A percentile compares a stretch with the other conserved stretches of the same genome.
Evolutionary conservation across 768 basidiomycete species (phyloP).

Genomic region (Dentipellis fragilis): DNA sequence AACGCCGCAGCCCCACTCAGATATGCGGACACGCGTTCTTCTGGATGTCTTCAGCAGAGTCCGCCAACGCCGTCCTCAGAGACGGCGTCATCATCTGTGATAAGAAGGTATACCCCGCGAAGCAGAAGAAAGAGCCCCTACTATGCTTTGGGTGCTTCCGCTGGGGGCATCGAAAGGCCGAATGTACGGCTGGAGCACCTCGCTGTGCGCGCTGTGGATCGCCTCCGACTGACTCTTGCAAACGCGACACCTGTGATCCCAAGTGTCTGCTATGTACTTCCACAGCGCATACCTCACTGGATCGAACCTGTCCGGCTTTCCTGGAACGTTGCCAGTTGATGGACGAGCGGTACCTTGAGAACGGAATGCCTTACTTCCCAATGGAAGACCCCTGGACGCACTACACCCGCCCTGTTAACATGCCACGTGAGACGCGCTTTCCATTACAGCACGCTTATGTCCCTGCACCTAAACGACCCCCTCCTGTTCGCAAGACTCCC

Average conservation of each 20-base stretch:
- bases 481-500: not conserved
- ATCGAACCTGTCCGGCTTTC: conserved; percentile 9
- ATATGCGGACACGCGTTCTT: not conserved
- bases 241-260: not conserved
- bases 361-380: conserved; percentile 13
- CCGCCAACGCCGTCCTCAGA: not conserved
- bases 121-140: not conserved
- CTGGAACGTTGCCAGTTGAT: not conserved
- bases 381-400: conserved; percentile 13
- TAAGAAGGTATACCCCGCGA: not conserved
- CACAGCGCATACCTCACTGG: conserved; percentile 1
- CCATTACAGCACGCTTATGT: too few species aligned
- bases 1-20: not conserved
- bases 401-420: not conserved
- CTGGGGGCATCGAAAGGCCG: conserved; percentile 5
- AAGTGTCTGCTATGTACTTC: not conserved
- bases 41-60: not conserved
- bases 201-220: conserved; percentile 7
- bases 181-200: not conserved
- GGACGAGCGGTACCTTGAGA: conserved; percentile 8
- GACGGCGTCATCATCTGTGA: not conserved
- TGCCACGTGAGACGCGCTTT: too few species aligned
- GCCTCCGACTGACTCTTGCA: conserved; percentile 14
- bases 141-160: not conserved
- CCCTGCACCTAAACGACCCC: too few species aligned